phyloP scores from a whole-genome alignment of 1,139 yeast genomes.

The Arxiozyma slooffiae region DNA sequence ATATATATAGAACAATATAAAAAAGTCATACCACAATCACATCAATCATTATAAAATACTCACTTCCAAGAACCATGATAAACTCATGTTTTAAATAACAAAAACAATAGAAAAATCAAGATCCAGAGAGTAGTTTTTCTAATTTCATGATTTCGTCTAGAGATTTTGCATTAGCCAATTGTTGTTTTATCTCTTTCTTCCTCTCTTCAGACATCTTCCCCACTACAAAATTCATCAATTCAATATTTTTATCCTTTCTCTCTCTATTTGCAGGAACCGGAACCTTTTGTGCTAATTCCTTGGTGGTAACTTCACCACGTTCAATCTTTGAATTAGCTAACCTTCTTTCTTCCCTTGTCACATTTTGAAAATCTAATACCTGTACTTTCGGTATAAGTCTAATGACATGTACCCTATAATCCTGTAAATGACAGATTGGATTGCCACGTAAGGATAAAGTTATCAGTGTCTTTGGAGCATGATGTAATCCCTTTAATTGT shows the following conservation, averaged over 20 bases:
- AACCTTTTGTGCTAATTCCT: background rate
- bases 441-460: constrained; percentile 51
- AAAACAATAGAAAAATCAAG: background rate
- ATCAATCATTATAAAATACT: too few relatives aligned
- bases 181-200: constrained; percentile 40
- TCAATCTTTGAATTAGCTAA: constrained; percentile 27
- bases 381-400: constrained; percentile 55
- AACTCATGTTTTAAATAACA: too few relatives aligned
- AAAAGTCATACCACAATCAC: too few relatives aligned
- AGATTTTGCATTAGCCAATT: constrained; percentile 53
- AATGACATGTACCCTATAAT: constrained; percentile 53
- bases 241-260: constrained; percentile 24
- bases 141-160: constrained; percentile 67
- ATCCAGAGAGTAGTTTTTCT: constrained; percentile 37
- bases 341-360: constrained; percentile 47
- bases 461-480: constrained; percentile 22
- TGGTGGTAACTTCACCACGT: constrained; percentile 15
- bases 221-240: constrained; percentile 29
- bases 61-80: background rate
- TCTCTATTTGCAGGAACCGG: background rate
- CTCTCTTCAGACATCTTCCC: constrained; percentile 45
- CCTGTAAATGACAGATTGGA: constrained; percentile 43
- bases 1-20: too few relatives aligned
- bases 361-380: constrained; percentile 57
- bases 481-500: constrained; percentile 14